Base-by-base conservation (phyloP, 176 grass and related monocot species). In the Pharus latifolius region DNA sequence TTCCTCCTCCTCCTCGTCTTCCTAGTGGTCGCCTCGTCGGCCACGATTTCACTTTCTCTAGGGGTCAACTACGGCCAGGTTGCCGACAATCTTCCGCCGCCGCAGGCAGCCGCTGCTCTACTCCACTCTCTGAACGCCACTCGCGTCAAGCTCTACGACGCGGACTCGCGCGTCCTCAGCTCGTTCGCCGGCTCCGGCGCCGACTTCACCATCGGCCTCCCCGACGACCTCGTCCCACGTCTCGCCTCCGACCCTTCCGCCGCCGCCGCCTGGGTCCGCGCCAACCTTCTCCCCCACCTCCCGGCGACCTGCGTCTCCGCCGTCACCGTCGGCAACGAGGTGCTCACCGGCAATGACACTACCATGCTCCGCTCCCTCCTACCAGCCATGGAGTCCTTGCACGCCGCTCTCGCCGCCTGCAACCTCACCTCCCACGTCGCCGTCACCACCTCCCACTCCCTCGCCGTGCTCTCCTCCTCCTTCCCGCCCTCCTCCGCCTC, bases 51-150 rank as follows among this genome's bases (percentile, higher is more conserved):
- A 11, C 57, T 50, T 1, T 16, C 57, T 10, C 49, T 96, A 1
- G 92, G 92, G 5, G 66, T 96, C 46, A 96, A 96, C 73, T 96
- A 96, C 24, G 92, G 92, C 13, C 88, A 92, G 71, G 83, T 96
- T 7, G 92, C 88, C 10, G 73, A 96, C 56, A 92, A 96, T 69
- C 74, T 96, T 1, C 92, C 92, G 1, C 61, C 92, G 2, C 92
- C 92, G 2, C 49, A 72, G 3, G 69, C 55, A 0, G 92, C 84
- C 0, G 38, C 82, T 1, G 23, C 69, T 1, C 88, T 96, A 41
- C 72, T 96, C 59, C 77, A 73, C 28, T 78, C 85, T 40, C 73
- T 96, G 1, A 68, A 85, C 27, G 85, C 77, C 6, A 72, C 33
- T 4, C 84, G 48, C 3, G 80, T 96, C 0, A 91, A 90, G 60